phyloP scores from a whole-genome alignment of 768 basidiomycete genomes.

The Pseudohyphozyma bogoriensis region DNA sequence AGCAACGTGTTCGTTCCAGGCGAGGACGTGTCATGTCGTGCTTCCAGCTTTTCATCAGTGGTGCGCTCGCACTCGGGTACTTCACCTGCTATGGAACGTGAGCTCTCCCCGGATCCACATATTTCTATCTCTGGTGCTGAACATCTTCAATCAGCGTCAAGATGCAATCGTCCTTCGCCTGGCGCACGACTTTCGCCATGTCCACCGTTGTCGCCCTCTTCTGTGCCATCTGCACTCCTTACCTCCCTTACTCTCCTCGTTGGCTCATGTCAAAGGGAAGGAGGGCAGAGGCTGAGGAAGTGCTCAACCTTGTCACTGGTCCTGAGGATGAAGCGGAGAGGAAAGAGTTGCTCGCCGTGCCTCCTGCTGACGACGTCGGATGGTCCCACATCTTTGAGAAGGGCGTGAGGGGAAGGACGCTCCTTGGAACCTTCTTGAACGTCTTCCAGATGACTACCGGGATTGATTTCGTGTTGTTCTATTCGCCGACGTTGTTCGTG shows the following conservation, averaged over 20 bases:
- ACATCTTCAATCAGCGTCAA: slow-evolving; percentile 32
- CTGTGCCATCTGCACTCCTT: slow-evolving; percentile 36
- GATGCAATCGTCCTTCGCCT: slow-evolving; percentile 37
- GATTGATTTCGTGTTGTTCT: slow-evolving; percentile 22
- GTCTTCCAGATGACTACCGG: not conserved
- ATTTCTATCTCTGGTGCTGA: not conserved
- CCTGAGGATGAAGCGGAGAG: slow-evolving; percentile 36
- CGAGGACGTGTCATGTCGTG: slow-evolving; percentile 40
- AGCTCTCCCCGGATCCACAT: not conserved
- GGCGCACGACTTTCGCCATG: slow-evolving; percentile 41
- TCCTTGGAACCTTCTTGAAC: slow-evolving; percentile 41
- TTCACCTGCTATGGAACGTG: slow-evolving; percentile 40
- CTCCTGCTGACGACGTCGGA: slow-evolving; percentile 10
- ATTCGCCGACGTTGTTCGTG: slow-evolving; percentile 46
- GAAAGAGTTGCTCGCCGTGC: slow-evolving; percentile 3
- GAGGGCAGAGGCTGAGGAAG: slow-evolving; percentile 36
- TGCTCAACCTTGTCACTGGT: slow-evolving; percentile 31
- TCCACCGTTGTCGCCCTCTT: slow-evolving; percentile 4
- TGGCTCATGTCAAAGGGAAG: slow-evolving; percentile 42
- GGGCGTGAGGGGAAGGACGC: slow-evolving; percentile 34
- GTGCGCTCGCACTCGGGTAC: slow-evolving; percentile 39
- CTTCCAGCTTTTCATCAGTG: slow-evolving; percentile 43
- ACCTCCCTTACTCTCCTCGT: slow-evolving; percentile 43
- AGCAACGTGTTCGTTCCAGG: slow-evolving; percentile 44
- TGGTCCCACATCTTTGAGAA: slow-evolving; percentile 31